These are phyloP conservation scores for Fusarium pseudocircinatum DNA, from an alignment of 2,329 filamentous ascomycete genomes.

Conservation along the genomic window DNA sequence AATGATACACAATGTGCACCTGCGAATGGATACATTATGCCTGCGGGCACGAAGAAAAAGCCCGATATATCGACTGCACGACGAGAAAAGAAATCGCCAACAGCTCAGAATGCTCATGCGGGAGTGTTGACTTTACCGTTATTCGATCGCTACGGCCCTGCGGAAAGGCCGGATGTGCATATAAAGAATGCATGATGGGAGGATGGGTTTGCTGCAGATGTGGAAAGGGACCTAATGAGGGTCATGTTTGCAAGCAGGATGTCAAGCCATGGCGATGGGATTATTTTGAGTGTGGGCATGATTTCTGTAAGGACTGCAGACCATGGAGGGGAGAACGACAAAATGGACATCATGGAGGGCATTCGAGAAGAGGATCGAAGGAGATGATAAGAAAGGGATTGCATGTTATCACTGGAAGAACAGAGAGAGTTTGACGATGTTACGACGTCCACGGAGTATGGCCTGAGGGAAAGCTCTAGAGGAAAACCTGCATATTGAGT, in stretches of 20 bases:
- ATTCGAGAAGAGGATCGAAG: slow-evolving; percentile 43
- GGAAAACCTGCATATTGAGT: background rate
- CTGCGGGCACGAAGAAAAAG: slow-evolving; percentile 36
- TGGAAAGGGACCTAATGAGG: slow-evolving; percentile 29
- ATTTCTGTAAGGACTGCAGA: slow-evolving; percentile 16
- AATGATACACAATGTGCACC: slow-evolving; percentile 35
- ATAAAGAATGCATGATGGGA: slow-evolving; percentile 17
- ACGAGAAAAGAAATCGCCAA: slow-evolving; percentile 25
- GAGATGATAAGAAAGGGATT: slow-evolving; percentile 14
- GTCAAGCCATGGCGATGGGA: slow-evolving; percentile 24
- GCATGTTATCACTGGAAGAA: background rate
- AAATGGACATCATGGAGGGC: background rate
- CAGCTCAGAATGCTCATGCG: slow-evolving; percentile 28
- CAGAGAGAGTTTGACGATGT: background rate
- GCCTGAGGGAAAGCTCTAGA: too few relatives aligned
- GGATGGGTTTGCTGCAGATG: slow-evolving; percentile 39
- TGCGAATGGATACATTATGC: slow-evolving; percentile 22
- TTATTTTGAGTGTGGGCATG: slow-evolving; percentile 18
- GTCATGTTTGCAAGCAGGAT: slow-evolving; percentile 25
- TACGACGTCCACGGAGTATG: background rate
- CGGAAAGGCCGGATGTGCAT: slow-evolving; percentile 14
- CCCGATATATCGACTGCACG: slow-evolving; percentile 29
- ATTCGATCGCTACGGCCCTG: slow-evolving; percentile 5
- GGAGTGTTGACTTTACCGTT: slow-evolving; percentile 26
- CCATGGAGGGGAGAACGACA: slow-evolving; percentile 7